Conservation (phyloP, 768 basidiomycete genomes). For the Boletus speciosus region DNA sequence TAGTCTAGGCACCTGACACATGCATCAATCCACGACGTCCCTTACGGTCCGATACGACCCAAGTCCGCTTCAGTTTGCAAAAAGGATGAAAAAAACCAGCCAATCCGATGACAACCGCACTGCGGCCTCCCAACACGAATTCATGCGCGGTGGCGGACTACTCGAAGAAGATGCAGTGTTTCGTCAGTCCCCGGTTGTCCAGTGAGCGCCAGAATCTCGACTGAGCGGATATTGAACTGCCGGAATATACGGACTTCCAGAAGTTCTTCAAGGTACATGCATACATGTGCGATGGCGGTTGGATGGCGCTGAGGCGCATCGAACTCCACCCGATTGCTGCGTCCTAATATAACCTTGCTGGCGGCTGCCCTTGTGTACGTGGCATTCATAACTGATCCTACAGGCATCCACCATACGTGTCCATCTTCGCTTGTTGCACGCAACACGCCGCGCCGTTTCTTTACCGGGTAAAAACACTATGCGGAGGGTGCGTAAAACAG, state of each 20-base stretch:
- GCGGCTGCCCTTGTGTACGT: slow-evolving; percentile 14
- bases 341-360: slow-evolving; percentile 6
- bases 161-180: slow-evolving; percentile 16
- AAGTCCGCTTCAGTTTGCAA: background rate
- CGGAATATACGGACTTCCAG: slow-evolving; percentile 26
- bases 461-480: slow-evolving; percentile 3
- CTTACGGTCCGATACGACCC: slow-evolving; percentile 7
- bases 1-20: slow-evolving; percentile 16
- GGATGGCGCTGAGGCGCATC: slow-evolving; percentile 14
- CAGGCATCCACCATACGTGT: slow-evolving; percentile 12
- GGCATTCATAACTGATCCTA: slow-evolving; percentile 23
- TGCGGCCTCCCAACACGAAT: slow-evolving; percentile 1
- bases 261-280: slow-evolving; percentile 19
- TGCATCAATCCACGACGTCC: slow-evolving; percentile 13
- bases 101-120: slow-evolving; percentile 6
- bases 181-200: slow-evolving; percentile 7
- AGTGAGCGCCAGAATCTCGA: slow-evolving; percentile 29
- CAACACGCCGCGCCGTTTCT: slow-evolving; percentile 14
- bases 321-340: slow-evolving; percentile 18
- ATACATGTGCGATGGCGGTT: slow-evolving; percentile 15
- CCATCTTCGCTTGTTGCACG: slow-evolving; percentile 17
- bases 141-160: slow-evolving; percentile 13
- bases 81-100: background rate
- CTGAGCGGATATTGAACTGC: slow-evolving; percentile 33
- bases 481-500: slow-evolving; percentile 14